Evolutionary conservation across 495 filamentous ascomycete species (phyloP).

Genomic region (Neohortaea acidophila): DNA sequence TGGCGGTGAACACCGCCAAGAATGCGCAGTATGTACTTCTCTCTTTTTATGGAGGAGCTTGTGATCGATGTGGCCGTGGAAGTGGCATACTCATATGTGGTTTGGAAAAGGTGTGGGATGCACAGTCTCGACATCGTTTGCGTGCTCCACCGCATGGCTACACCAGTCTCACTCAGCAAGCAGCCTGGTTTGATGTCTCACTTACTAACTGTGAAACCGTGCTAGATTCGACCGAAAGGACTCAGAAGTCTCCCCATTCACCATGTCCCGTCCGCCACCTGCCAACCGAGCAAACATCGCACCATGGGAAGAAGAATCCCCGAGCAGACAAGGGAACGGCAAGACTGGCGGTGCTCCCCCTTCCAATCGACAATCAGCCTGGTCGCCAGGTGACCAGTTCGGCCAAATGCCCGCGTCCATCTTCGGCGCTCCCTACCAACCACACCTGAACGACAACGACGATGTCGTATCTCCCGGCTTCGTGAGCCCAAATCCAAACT

Average conservation of each 20-base stretch:
- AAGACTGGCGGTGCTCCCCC: slow-evolving; percentile 41
- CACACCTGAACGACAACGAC: slow-evolving; percentile 51
- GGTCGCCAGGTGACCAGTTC: slow-evolving; percentile 14
- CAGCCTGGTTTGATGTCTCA: neutral
- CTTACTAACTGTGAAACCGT: slow-evolving; percentile 10
- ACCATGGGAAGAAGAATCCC: slow-evolving; percentile 25
- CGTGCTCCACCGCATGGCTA: neutral
- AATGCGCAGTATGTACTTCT: slow-evolving; percentile 21
- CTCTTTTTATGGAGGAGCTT: neutral
- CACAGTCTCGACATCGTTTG: neutral
- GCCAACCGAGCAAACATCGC: slow-evolving; percentile 22
- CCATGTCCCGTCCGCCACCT: slow-evolving; percentile 24
- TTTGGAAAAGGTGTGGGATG: neutral
- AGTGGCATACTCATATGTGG: neutral
- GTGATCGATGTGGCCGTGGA: neutral
- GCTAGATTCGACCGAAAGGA: slow-evolving; percentile 22
- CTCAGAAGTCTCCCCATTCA: slow-evolving; percentile 30
- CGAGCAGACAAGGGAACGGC: slow-evolving; percentile 22
- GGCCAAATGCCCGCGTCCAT: slow-evolving; percentile 25
- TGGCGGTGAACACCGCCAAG: slow-evolving; percentile 40
- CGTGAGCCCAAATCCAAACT: slow-evolving; percentile 49
- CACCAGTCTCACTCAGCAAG: neutral
- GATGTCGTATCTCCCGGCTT: slow-evolving; percentile 52
- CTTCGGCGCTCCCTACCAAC: slow-evolving; percentile 37
- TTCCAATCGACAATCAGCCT: slow-evolving; percentile 38